These are phyloP conservation scores for Hordeum marinum DNA, from an alignment of 176 grass and related monocot species.

Conservation along the genomic window DNA sequence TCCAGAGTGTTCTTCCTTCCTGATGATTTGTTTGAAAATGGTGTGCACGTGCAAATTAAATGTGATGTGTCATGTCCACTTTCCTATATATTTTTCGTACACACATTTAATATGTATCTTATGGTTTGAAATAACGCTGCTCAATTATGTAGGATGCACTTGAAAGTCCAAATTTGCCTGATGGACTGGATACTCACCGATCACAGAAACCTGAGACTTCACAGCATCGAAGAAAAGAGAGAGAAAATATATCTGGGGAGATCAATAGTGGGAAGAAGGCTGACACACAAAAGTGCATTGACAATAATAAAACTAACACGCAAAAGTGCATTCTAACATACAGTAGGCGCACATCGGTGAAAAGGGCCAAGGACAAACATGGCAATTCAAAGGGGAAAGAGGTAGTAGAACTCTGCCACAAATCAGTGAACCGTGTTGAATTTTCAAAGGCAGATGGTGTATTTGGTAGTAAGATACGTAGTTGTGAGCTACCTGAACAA, in stretches of 20 bases:
- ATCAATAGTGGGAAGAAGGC: constrained; percentile 19
- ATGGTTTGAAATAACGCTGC: constrained; percentile 3
- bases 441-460: constrained; percentile 26
- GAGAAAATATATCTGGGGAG: constrained; percentile 1
- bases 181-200: constrained; percentile 17
- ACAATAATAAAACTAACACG: constrained; percentile 11
- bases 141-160: constrained; percentile 26
- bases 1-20: neutral
- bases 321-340: constrained; percentile 41
- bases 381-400: constrained; percentile 8
- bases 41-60: neutral
- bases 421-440: constrained; percentile 35
- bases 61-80: neutral
- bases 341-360: constrained; percentile 41
- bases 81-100: neutral
- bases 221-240: constrained; percentile 3
- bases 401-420: constrained; percentile 37
- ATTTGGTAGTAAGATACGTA: neutral
- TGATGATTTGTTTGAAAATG: neutral
- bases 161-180: neutral
- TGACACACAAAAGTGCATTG: constrained; percentile 9
- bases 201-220: constrained; percentile 23
- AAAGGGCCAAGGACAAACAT: constrained; percentile 28
- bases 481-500: constrained; percentile 1
- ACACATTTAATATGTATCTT: neutral